These are phyloP conservation scores for Acaromyces ingoldii DNA, from an alignment of 1,284 basidiomycete genomes.

Conservation along the genomic window DNA sequence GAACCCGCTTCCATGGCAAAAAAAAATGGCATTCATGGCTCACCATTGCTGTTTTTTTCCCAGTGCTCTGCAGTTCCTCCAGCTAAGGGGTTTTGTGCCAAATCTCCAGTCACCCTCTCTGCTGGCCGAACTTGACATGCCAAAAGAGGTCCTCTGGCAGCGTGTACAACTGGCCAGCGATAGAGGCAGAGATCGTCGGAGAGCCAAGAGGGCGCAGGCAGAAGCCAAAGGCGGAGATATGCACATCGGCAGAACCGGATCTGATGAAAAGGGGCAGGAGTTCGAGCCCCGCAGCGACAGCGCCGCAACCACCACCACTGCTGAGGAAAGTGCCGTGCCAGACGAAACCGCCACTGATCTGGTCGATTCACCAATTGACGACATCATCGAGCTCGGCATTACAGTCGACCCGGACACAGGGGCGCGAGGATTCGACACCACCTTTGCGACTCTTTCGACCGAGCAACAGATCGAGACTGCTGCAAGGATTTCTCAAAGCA, in stretches of 20 bases:
- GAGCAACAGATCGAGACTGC: neutral
- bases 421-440: conserved; percentile 13
- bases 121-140: conserved; percentile 21
- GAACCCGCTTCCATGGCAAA: neutral
- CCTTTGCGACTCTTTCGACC: conserved; percentile 8
- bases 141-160: conserved; percentile 24
- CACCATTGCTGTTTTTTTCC: conserved; percentile 23
- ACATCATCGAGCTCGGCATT: neutral
- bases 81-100: conserved; percentile 40
- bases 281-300: no score
- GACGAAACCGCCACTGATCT: neutral
- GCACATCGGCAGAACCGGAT: no score
- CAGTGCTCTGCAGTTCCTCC: conserved; percentile 45
- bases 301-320: no score
- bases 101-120: conserved; percentile 47
- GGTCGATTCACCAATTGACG: no score
- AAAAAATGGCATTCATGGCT: neutral
- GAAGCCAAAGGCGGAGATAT: no score
- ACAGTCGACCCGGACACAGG: conserved; percentile 1
- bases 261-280: no score
- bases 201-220: no score
- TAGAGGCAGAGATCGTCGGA: no score
- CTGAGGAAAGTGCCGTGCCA: no score
- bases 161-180: no score
- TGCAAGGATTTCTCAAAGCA: neutral